Evolutionary conservation across 495 filamentous ascomycete species (phyloP), one percentile per base, ranked within the genome.

Genomic region (Aspergillus baeticus): DNA sequence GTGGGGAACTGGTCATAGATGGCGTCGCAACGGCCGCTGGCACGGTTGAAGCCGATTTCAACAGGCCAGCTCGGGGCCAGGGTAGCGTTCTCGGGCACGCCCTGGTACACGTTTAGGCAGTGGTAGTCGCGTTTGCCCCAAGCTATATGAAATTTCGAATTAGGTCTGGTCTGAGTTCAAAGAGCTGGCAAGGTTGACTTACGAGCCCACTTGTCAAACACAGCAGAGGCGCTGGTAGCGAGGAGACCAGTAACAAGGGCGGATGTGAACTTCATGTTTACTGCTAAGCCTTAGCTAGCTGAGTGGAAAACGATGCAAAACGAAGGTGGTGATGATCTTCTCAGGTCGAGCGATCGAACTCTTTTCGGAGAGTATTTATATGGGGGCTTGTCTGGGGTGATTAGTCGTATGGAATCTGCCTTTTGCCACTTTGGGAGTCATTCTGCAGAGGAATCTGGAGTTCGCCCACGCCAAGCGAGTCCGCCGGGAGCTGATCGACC

Each of bases 91-190:
- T 74, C 69, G 15, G 68, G 69, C 26, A 72, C 64, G 23, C 71
- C 71, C 42, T 72, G 69, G 58, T 59, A 69, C 52, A 71, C 65
- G 45, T 74, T 74, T 15, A 74, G 38, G 54, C 71, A 74, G 55
- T 64, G 22, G 62, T 74, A 74, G 41, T 74, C 71, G 18, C 71
- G 69, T 31, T 73, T 74, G 23, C 71, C 71, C 71, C 71, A 74
- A 8, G 71, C 71, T 71, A 17, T 13, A 34, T 36, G 6, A 38
- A 10, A 31, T 51, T 13, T 5, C 18, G 5, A 31, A 23, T 53
- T 39, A 47, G 37, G 11, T 47, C 55, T 14, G 41, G 10, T n/a
- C 13, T 6, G 37, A 13, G 21, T 10, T 23, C 42, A 21, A 43
- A 13, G 34, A 37, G 41, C 0, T 18, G 45, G 15, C 17, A 31